Percentiles rank a stretch among this genome's conserved stretches.
These are phyloP conservation scores for Hortiboletus rubellus DNA, from an alignment of 1,284 basidiomycete species.

Conservation along the genomic window DNA sequence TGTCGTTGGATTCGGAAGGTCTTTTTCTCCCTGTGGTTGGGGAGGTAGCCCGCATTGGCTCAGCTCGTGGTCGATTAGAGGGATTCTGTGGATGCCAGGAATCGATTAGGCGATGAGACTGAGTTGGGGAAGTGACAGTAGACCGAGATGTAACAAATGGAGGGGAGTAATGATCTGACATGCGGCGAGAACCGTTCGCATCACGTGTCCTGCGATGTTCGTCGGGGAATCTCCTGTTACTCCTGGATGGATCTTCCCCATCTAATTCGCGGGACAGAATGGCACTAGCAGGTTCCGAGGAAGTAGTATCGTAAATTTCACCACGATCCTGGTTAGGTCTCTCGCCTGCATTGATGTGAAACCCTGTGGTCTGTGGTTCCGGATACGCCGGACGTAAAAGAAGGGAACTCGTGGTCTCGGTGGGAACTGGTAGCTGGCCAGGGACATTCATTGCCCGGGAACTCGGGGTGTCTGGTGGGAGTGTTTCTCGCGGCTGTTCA, in stretches of 20 bases:
- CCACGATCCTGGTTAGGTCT: background rate
- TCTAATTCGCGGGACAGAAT: slow-evolving; percentile 7
- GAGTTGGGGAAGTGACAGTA: slow-evolving; percentile 3
- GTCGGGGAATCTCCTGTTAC: slow-evolving; percentile 10
- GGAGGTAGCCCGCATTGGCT: slow-evolving; percentile 17
- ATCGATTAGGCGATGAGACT: background rate
- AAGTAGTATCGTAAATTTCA: slow-evolving; percentile 1
- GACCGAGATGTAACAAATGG: slow-evolving; percentile 1
- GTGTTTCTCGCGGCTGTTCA: slow-evolving; percentile 1
- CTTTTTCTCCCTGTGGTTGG: slow-evolving; percentile 27
- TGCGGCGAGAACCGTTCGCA: background rate
- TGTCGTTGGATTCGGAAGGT: slow-evolving; percentile 19
- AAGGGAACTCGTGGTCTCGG: slow-evolving; percentile 13
- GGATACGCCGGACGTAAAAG: slow-evolving; percentile 10
- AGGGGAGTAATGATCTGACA: slow-evolving; percentile 16
- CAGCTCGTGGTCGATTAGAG: slow-evolving; percentile 13
- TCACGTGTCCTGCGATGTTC: slow-evolving; percentile 9
- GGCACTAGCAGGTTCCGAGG: slow-evolving; percentile 13
- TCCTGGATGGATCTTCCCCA: slow-evolving; percentile 10
- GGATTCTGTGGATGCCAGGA: slow-evolving; percentile 8
- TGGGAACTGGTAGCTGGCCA: background rate
- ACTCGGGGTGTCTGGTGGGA: background rate
- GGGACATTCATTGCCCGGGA: slow-evolving; percentile 14
- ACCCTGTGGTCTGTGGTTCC: slow-evolving; percentile 5
- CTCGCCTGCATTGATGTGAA: background rate